Evolutionary conservation across 768 basidiomycete species (phyloP).

Genomic region (Pisolithus microcarpus): DNA sequence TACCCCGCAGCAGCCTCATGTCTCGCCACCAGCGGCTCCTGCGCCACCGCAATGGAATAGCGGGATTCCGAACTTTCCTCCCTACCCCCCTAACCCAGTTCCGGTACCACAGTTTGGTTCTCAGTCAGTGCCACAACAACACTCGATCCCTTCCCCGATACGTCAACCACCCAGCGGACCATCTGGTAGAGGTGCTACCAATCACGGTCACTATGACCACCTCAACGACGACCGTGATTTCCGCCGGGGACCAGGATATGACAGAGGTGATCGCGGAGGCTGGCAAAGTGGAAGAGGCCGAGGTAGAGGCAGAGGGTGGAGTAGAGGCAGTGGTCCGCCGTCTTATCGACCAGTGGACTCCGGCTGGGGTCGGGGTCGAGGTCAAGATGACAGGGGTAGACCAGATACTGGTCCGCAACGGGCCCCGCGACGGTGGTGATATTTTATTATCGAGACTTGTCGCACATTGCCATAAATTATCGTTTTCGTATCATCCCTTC

Average conservation of each 20-base stretch:
- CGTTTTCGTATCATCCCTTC: conserved; percentile 5
- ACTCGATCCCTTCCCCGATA: conserved; percentile 17
- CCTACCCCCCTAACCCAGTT: background rate
- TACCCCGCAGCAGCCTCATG: conserved; percentile 5
- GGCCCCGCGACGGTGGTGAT: conserved; percentile 19
- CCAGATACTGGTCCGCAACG: conserved; percentile 22
- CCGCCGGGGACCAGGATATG: conserved; percentile 22
- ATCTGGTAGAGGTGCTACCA: conserved; percentile 20
- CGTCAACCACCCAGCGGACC: conserved; percentile 23
- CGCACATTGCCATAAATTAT: conserved; percentile 19
- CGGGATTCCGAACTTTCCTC: background rate
- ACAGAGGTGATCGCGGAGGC: conserved; percentile 29
- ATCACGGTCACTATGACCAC: conserved; percentile 23
- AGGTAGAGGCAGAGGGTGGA: conserved; percentile 25
- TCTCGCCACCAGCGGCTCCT: conserved; percentile 16
- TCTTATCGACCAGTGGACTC: conserved; percentile 43
- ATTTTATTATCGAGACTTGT: background rate
- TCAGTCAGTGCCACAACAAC: background rate
- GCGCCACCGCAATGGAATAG: conserved; percentile 14
- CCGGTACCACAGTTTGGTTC: background rate
- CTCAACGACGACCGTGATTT: conserved; percentile 20
- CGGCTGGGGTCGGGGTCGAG: conserved; percentile 49
- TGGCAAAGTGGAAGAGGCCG: conserved; percentile 30
- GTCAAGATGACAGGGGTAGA: conserved; percentile 9
- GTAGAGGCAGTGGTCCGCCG: conserved; percentile 18